A percentile compares a stretch with the other conserved stretches of the same genome.
These are phyloP conservation scores for Pythium coloratum DNA, from an alignment of 352 stramenopile species.

Conservation along the genomic window DNA sequence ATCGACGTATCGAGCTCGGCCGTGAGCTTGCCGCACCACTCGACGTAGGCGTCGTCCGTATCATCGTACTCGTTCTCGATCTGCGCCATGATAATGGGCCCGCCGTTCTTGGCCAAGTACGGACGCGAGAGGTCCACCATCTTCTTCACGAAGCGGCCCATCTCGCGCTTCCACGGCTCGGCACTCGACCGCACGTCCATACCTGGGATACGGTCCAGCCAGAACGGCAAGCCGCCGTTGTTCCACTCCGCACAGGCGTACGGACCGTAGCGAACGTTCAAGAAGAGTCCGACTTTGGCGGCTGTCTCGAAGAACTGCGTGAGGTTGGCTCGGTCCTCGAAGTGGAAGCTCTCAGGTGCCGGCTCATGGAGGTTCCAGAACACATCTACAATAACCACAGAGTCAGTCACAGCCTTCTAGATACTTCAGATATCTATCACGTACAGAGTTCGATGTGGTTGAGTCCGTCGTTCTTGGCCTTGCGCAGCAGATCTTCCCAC, in stretches of 20 bases:
- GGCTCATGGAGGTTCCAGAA: slow-evolving; percentile 75
- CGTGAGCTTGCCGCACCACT: slow-evolving; percentile 60
- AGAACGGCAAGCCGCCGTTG: slow-evolving; percentile 62
- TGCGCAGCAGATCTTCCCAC: slow-evolving; percentile 59
- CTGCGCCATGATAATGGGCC: slow-evolving; percentile 73
- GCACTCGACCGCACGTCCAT: slow-evolving; percentile 57
- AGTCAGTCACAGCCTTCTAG: background rate
- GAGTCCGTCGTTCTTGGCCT: slow-evolving; percentile 70
- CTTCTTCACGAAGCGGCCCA: slow-evolving; percentile 59
- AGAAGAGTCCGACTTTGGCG: slow-evolving; percentile 52
- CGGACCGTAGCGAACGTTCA: slow-evolving; percentile 69
- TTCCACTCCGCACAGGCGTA: slow-evolving; percentile 72
- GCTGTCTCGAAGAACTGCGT: slow-evolving; percentile 65
- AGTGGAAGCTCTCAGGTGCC: slow-evolving; percentile 51
- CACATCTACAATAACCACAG: slow-evolving; percentile 41
- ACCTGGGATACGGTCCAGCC: slow-evolving; percentile 53
- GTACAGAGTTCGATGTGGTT: slow-evolving; percentile 76
- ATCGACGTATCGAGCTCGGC: slow-evolving; percentile 54
- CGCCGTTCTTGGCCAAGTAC: slow-evolving; percentile 61
- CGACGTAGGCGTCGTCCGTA: slow-evolving; percentile 50
- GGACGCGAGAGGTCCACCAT: slow-evolving; percentile 65
- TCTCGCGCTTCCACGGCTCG: slow-evolving; percentile 43
- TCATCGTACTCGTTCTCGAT: slow-evolving; percentile 68
- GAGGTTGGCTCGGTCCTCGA: slow-evolving; percentile 49
- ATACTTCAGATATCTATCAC: slow-evolving; percentile 4